Conservation (phyloP, 75 land plant genomes). For the Pinus tabuliformis region DNA sequence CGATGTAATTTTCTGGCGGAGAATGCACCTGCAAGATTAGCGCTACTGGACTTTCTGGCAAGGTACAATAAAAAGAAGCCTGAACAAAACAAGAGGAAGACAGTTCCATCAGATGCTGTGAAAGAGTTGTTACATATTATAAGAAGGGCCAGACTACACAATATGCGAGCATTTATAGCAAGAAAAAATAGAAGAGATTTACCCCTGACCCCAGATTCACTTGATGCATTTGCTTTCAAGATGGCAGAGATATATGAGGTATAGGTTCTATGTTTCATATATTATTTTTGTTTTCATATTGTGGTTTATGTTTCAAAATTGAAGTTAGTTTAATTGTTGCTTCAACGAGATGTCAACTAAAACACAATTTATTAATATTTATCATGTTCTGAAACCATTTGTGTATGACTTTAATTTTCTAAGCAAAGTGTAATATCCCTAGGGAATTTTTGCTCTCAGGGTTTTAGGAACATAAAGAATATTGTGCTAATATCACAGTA, state of each 20-base stretch:
- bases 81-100: neutral
- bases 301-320: neutral
- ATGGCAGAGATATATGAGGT: slow-evolving; percentile 13
- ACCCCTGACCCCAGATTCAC: slow-evolving; percentile 1
- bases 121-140: neutral
- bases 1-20: neutral
- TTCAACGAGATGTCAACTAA: too few species aligned
- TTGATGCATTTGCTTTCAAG: slow-evolving; percentile 5
- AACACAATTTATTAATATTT: neutral
- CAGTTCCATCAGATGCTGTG: slow-evolving; percentile 3
- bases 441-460: too few species aligned
- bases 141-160: neutral
- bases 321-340: neutral
- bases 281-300: neutral
- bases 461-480: too few species aligned
- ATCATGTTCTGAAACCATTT: neutral
- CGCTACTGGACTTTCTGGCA: neutral
- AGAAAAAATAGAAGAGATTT: neutral
- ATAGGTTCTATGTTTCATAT: neutral
- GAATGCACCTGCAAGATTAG: neutral
- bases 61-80: neutral
- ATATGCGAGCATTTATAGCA: slow-evolving; percentile 6
- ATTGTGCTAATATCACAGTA: too few species aligned
- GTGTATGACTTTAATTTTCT: neutral
- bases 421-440: neutral